Evolutionary conservation across 768 basidiomycete species (phyloP), one percentile per base, ranked within the genome.

Genomic region (Boletus bicolor): DNA sequence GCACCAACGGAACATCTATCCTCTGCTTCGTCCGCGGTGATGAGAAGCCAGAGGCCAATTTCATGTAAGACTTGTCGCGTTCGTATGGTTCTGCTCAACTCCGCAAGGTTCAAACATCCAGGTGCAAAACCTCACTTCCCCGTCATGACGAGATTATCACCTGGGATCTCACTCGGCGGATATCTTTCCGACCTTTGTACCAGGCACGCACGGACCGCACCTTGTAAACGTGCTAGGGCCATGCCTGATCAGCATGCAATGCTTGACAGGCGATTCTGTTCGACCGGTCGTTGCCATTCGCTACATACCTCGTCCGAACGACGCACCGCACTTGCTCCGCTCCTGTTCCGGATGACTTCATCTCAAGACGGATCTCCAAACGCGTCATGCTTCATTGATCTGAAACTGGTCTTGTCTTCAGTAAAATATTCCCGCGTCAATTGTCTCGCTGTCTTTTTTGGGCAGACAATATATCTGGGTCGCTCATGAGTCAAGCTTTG

Each of bases 1-100:
- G 11, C 44, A 28, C 37, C 26, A 51, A 43, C 19, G 32, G 38
- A 36, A 44, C 52, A 35, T 51, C 39, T 44, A 19, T 43, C 39
- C 24, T n/a, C 50, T 37, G 36, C 51, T 66, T 60, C 55, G 58
- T 54, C 62, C 65, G 62, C 58, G 65, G 61, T 36, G 52, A 52
- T 37, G 46, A 43, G 39, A 41, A 35, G 17, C 36, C 30, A 26
- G 15, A 39, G 38, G 32, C 38, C 7, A 17, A 38, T 43, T 10
- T 36, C 37, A 21, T 11, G 19, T 21, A 35, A 35, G 36, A 24
- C 21, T 24, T 12, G 4, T 38, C 38, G 35, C 34, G 24, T 1
- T 26, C 47, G 17, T 37, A 28, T 43, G 26, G 21, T 38, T 39
- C 24, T 37, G 32, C 37, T 12, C 26, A 9, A 30, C 37, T 39